A percentile compares a stretch with the other conserved stretches of the same genome.
Evolutionary conservation across 176 grass and related monocot species (phyloP).

Genomic region (Cenchrus purpureus): DNA sequence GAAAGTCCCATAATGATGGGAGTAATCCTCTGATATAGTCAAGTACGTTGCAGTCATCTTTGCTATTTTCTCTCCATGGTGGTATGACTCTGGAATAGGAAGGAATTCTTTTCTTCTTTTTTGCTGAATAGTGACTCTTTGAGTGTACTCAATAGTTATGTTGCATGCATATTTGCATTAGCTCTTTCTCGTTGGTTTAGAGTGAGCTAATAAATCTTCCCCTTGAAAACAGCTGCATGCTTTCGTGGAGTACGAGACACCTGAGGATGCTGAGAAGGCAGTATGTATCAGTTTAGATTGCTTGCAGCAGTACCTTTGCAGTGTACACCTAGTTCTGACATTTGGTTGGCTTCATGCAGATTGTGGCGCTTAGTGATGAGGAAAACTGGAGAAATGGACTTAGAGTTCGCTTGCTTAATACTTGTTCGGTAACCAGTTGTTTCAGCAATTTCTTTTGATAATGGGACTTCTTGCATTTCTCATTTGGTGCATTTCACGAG

Average conservation of each 20-base stretch:
- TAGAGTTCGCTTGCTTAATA: conserved; percentile 60
- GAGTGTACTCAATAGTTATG: not conserved
- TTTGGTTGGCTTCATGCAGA: conserved; percentile 42
- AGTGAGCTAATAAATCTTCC: not conserved
- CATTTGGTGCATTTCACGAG: not conserved
- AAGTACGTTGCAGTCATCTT: too few relatives aligned
- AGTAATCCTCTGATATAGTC: not conserved
- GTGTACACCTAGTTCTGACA: not conserved
- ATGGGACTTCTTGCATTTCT: not conserved
- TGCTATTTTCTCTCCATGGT: not conserved
- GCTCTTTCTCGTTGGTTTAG: conserved; percentile 28
- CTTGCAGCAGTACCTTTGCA: not conserved
- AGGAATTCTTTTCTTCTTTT: not conserved
- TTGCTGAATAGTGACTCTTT: too few relatives aligned
- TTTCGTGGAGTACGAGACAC: conserved; percentile 66
- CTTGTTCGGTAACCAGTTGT: conserved; percentile 53
- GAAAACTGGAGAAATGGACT: conserved; percentile 77
- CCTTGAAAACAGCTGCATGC: conserved; percentile 63
- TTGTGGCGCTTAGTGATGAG: conserved; percentile 69
- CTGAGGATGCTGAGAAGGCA: conserved; percentile 70
- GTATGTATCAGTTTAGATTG: conserved; percentile 54
- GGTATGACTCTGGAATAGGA: not conserved
- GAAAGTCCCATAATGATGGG: not conserved
- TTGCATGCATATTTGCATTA: conserved; percentile 19
- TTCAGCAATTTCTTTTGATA: not conserved